phyloP scores from a whole-genome alignment of 768 basidiomycete genomes.

The Russula foetens region DNA sequence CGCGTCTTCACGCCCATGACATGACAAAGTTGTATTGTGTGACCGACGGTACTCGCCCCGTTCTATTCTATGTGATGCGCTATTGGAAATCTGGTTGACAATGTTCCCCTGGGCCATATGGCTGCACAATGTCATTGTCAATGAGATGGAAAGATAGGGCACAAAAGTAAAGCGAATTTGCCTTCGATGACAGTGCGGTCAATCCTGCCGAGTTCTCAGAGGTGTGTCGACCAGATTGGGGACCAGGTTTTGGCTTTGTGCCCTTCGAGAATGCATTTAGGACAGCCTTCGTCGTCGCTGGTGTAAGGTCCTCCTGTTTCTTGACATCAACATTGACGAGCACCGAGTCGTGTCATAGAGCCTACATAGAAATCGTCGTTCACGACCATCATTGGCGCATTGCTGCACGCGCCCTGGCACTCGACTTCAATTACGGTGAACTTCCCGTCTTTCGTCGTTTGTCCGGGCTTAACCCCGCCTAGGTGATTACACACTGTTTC shows the following conservation, averaged over 20 bases:
- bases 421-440: constrained; percentile 98
- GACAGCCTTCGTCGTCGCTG: constrained; percentile 68
- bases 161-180: constrained; percentile 25
- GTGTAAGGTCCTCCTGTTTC: constrained; percentile 76
- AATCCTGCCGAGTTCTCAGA: constrained; percentile 92
- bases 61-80: neutral
- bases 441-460: constrained; percentile 93
- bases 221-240: constrained; percentile 78
- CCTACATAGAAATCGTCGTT: constrained; percentile 95
- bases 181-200: constrained; percentile 72
- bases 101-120: constrained; percentile 88
- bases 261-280: constrained; percentile 74
- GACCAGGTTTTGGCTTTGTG: constrained; percentile 86
- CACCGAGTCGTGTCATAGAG: constrained; percentile 9
- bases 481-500: constrained; percentile 78
- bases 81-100: constrained; percentile 82
- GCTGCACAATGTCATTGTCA: constrained; percentile 36
- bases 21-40: neutral
- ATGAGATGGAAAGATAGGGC: constrained; percentile 8
- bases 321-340: constrained; percentile 19
- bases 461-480: constrained; percentile 75
- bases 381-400: constrained; percentile 94
- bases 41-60: neutral
- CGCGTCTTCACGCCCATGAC: neutral
- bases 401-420: constrained; percentile 97